Evolutionary conservation across 1,284 basidiomycete genomes (phyloP), one percentile per base, ranked within the genome.

Genomic region (Ganoderma leucocontextum): DNA sequence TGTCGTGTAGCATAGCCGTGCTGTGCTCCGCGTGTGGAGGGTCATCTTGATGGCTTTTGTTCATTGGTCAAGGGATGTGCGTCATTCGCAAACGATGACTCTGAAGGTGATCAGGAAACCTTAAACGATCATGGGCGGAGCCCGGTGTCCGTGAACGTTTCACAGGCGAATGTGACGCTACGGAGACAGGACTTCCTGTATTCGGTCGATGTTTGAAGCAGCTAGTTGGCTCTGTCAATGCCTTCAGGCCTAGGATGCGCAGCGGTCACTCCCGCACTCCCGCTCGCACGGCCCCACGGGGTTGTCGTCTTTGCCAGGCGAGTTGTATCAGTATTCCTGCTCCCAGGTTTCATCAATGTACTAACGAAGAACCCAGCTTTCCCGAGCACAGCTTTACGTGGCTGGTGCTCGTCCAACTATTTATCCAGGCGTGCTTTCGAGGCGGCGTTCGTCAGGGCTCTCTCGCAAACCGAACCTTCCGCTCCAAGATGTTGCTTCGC

Each of bases 331-430:
- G 19, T 44, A 7, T 19, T 49, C n/a, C 22, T 49, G 22, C 47
- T 13, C 22, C n/a, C 47, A 49, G 47, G 47, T 49, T 5, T 25
- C 47, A 49, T 22, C 47, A 49, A 49, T 13, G 13, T 49, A 22
- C 25, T 25, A 25, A 49, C 47, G 47, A 12, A 49, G 47, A 49
- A 49, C 47, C 22, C n/a, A 22, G 19, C 44, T 19, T 49, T 49
- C 22, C 47, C 47, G 47, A 49, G 47, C 47, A 49, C 47, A 49
- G 47, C 47, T 49, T 49, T 49, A 25, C 47, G 47, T 25, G 12
- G 47, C 47, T 12, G 41, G 41, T 55, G 53, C 29, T 55, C 8
- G 53, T 35, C 29, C 29, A 17, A 9, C 29, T 55, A 35, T 33
- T 55, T 55, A 55, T 55, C 17, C 35, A 35, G 53, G 53, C 33